Conservation (phyloP, 2,329 filamentous ascomycete species). For the Parascedosporium putredinis region DNA sequence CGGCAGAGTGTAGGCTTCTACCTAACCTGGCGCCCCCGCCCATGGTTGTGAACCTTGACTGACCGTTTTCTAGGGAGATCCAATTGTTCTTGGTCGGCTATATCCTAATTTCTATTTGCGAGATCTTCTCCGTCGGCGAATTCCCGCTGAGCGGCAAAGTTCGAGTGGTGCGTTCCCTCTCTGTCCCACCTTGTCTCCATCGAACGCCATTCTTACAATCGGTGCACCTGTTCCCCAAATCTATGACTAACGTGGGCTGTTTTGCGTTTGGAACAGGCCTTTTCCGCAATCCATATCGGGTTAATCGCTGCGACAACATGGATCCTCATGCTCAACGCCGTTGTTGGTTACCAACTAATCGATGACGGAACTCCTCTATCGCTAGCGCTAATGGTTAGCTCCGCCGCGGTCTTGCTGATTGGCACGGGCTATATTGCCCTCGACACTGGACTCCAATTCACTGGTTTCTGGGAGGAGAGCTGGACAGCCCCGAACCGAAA, state of each 20-base stretch:
- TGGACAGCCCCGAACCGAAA: conserved; percentile 52
- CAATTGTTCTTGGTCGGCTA: conserved; percentile 85
- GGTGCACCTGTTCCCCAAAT: no score
- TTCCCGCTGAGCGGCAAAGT: conserved; percentile 66
- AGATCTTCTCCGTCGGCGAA: conserved; percentile 90
- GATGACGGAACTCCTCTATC: conserved; percentile 89
- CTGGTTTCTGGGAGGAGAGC: conserved; percentile 61
- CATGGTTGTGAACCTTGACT: conserved; percentile 16
- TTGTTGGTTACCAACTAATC: conserved; percentile 86
- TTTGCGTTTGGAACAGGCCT: conserved; percentile 55
- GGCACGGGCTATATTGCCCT: conserved; percentile 93
- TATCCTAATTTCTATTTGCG: conserved; percentile 81
- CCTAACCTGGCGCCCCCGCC: no score
- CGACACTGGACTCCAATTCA: conserved; percentile 84
- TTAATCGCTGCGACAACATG: conserved; percentile 80
- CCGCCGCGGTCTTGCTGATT: conserved; percentile 64
- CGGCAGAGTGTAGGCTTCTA: conserved; percentile 78
- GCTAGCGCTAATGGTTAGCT: conserved; percentile 61
- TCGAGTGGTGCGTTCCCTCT: conserved; percentile 52
- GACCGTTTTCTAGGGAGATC: conserved; percentile 61
- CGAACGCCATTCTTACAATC: no score
- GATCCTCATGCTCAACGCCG: conserved; percentile 83
- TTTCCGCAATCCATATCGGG: conserved; percentile 82
- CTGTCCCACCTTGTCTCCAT: background rate
- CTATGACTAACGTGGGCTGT: no score